Evolutionary conservation across 208 protist genomes (phyloP).

Genomic region (Leishmania guyanensis): DNA sequence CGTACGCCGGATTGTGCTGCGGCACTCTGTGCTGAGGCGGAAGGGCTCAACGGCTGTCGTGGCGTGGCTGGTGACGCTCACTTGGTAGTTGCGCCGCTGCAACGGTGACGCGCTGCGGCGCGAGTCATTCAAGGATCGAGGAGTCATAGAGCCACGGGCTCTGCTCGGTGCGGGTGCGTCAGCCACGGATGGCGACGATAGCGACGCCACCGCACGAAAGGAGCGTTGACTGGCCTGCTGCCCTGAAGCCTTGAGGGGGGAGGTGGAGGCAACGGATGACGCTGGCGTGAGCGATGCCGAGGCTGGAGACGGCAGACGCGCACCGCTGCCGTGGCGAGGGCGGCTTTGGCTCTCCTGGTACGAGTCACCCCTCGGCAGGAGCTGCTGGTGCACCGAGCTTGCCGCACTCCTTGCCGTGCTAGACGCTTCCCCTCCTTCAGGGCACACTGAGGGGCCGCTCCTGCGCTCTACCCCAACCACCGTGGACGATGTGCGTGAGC

Average conservation of each 20-base stretch:
- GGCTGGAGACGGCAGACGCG: not conserved
- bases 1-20: conserved; percentile 18
- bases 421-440: not conserved
- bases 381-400: not conserved
- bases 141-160: not conserved
- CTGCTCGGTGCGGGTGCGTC: not conserved
- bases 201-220: not conserved
- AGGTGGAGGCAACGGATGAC: not conserved
- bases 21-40: conserved; percentile 22
- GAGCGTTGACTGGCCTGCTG: not conserved
- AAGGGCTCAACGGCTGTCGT: conserved; percentile 17
- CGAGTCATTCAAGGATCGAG: not conserved
- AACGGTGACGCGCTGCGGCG: not conserved
- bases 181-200: not conserved
- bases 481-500: not conserved
- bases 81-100: not conserved
- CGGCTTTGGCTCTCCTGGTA: not conserved
- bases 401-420: too few species aligned
- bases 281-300: not conserved
- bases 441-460: not conserved
- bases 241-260: not conserved
- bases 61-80: conserved; percentile 1
- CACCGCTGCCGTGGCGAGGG: not conserved
- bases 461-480: not conserved
- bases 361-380: not conserved